Conservation (phyloP, 129 eudicot species). For the Logfia minima region DNA sequence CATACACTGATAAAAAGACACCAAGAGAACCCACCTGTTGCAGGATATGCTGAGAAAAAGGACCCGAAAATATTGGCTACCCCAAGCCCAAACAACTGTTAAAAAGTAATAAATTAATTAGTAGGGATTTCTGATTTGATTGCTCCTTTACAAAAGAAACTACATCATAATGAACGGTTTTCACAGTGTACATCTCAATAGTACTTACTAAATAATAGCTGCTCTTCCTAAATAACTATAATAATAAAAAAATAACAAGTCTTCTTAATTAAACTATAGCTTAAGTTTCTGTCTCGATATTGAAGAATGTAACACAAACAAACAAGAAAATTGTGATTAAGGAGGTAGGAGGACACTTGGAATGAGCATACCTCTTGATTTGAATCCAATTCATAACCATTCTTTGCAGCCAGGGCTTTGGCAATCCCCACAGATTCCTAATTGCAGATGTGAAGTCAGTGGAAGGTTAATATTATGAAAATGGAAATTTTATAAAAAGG, state of each 20-base stretch:
- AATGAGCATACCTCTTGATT: constrained; percentile 82
- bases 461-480: constrained; percentile 4
- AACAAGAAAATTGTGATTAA: background rate
- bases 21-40: constrained; percentile 71
- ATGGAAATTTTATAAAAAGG: background rate
- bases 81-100: constrained; percentile 97
- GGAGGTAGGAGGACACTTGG: background rate
- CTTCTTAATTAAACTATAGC: background rate
- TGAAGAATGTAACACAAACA: background rate
- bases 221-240: too few relatives aligned
- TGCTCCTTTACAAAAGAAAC: constrained; percentile 14
- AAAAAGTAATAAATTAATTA: constrained; percentile 23
- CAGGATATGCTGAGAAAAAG: constrained; percentile 84
- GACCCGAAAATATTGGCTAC: constrained; percentile 88
- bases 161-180: background rate
- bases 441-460: constrained; percentile 12
- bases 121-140: background rate
- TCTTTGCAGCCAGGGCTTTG: constrained; percentile 96
- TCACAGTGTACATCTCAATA: constrained; percentile 14
- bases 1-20: background rate
- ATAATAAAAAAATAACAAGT: background rate
- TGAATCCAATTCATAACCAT: constrained; percentile 94
- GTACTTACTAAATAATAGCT: constrained; percentile 9
- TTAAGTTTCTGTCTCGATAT: background rate
- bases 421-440: constrained; percentile 99